These are phyloP conservation scores for Groenewaldozyma auringiensis DNA, from an alignment of 1,139 yeast species.

Conservation along the genomic window DNA sequence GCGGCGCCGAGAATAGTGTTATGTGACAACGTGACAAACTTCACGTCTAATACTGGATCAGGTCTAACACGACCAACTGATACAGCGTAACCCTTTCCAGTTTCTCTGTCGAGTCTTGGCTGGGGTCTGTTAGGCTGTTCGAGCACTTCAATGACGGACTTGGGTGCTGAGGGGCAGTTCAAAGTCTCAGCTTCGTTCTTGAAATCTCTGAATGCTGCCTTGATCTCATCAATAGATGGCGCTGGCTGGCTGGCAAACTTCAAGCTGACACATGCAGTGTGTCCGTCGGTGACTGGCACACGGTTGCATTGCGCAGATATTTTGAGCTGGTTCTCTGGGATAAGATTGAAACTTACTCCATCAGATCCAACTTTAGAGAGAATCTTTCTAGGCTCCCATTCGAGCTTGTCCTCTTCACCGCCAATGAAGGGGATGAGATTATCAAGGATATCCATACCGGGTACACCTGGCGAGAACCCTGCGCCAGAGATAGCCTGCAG, in stretches of 20 bases:
- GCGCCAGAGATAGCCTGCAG: conserved; percentile 98
- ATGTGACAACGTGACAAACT: conserved; percentile 94
- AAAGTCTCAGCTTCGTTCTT: conserved; percentile 74
- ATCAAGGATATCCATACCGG: conserved; percentile 90
- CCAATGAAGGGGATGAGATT: conserved; percentile 90
- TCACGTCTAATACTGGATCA: conserved; percentile 87
- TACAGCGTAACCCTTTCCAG: conserved; percentile 92
- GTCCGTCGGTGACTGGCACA: conserved; percentile 96
- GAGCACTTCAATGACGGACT: conserved; percentile 80
- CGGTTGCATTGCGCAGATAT: conserved; percentile 97
- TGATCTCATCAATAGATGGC: conserved; percentile 76
- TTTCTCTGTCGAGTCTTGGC: conserved; percentile 93
- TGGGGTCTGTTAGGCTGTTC: conserved; percentile 95
- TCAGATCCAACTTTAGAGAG: conserved; percentile 56
- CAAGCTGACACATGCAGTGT: conserved; percentile 88
- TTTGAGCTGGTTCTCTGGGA: conserved; percentile 63
- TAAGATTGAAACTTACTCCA: conserved; percentile 46
- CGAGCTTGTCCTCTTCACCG: conserved; percentile 97
- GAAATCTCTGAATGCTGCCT: conserved; percentile 61
- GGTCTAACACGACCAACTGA: conserved; percentile 91
- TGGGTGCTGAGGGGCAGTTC: conserved; percentile 88
- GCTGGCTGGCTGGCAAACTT: conserved; percentile 75
- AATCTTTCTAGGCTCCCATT: conserved; percentile 96
- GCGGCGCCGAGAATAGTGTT: conserved; percentile 97
- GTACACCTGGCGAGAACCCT: conserved; percentile 96